These are phyloP conservation scores for Claviceps citrina DNA, from an alignment of 2,329 filamentous ascomycete genomes.

Conservation along the genomic window DNA sequence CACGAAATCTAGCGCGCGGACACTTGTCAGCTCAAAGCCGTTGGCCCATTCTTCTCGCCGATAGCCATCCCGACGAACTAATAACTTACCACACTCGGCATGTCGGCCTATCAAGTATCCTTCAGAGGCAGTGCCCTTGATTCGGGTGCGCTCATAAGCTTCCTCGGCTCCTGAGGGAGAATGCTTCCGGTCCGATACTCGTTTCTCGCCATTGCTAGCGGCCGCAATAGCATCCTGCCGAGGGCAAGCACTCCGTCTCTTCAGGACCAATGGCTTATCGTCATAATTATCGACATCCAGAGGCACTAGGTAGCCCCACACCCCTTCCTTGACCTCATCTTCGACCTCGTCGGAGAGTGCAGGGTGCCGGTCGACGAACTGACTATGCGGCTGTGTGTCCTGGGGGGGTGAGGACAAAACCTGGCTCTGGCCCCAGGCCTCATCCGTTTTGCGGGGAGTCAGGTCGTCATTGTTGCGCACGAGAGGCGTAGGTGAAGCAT, in stretches of 20 bases:
- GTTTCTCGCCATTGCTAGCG: slow-evolving; percentile 21
- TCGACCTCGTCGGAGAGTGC: slow-evolving; percentile 67
- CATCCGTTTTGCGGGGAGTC: slow-evolving; percentile 34
- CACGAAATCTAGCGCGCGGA: slow-evolving; percentile 39
- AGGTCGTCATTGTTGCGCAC: slow-evolving; percentile 41
- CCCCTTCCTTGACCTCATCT: slow-evolving; percentile 68
- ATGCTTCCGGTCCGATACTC: slow-evolving; percentile 25
- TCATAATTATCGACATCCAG: slow-evolving; percentile 54
- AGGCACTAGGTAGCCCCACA: slow-evolving; percentile 91
- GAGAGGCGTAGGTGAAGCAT: slow-evolving; percentile 56
- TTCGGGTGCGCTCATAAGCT: slow-evolving; percentile 46
- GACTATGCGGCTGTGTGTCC: slow-evolving; percentile 44
- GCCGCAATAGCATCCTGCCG: slow-evolving; percentile 31
- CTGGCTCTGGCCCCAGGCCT: slow-evolving; percentile 29
- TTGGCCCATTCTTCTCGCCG: neutral
- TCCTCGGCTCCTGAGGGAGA: slow-evolving; percentile 39
- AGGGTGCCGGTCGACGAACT: slow-evolving; percentile 59
- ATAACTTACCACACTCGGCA: slow-evolving; percentile 69
- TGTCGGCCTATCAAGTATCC: slow-evolving; percentile 89
- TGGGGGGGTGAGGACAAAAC: slow-evolving; percentile 46
- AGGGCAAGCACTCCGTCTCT: slow-evolving; percentile 56
- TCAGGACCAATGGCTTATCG: slow-evolving; percentile 54
- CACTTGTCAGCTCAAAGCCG: neutral
- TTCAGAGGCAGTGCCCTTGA: slow-evolving; percentile 48
- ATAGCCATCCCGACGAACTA: neutral